Conservation (phyloP, 1,139 yeast species). For the Magnusiomyces suaveolens region DNA sequence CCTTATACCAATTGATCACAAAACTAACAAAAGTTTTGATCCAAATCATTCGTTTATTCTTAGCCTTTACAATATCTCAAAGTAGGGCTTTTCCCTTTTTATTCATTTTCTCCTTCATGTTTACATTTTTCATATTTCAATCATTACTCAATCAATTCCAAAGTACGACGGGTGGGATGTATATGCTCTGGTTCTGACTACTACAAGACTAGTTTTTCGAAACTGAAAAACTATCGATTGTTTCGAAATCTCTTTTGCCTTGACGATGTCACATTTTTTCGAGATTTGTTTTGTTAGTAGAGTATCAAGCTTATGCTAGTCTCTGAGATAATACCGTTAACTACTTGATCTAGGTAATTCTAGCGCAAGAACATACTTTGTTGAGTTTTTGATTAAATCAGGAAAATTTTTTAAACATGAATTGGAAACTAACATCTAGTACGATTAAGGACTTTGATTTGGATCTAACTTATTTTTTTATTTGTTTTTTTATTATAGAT, state of each 20-base stretch:
- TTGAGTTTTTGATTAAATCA: neutral
- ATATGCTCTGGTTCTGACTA: neutral
- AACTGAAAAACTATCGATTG: neutral
- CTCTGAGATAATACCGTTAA: slow-evolving; percentile 19
- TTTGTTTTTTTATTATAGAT: slow-evolving; percentile 18
- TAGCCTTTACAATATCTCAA: neutral
- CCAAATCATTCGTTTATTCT: neutral
- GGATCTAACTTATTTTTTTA: neutral
- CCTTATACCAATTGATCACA: neutral
- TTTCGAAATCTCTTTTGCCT: neutral
- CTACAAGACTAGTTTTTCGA: too few relatives aligned
- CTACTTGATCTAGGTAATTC: slow-evolving; percentile 15
- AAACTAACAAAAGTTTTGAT: neutral
- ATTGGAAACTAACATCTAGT: too few relatives aligned
- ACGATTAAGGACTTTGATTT: slow-evolving; percentile 3
- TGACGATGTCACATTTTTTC: neutral
- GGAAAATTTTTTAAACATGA: too few relatives aligned
- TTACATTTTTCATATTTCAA: neutral
- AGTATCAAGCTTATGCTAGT: neutral
- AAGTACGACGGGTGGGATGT: neutral
- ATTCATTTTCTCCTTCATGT: neutral
- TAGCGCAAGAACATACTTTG: slow-evolving; percentile 17
- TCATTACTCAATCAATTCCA: neutral
- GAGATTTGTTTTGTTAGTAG: neutral
- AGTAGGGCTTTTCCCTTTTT: neutral